Evolutionary conservation across 495 filamentous ascomycete species (phyloP).

Genomic region (Aspergillus campestris): DNA sequence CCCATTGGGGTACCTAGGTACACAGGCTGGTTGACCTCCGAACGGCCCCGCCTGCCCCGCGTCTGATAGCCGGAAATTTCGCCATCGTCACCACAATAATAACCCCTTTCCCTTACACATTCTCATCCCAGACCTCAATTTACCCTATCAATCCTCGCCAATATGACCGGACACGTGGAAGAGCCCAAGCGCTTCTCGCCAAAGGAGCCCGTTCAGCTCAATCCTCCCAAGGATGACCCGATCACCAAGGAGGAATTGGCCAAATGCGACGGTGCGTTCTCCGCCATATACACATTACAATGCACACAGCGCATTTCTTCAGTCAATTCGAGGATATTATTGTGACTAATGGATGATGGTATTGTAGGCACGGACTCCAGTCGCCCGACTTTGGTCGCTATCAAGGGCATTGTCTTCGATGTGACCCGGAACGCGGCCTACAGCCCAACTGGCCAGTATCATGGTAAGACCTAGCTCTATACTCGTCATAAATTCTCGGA

Average conservation of each 20-base stretch:
- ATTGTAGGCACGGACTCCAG: constrained; percentile 48
- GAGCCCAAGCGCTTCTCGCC: constrained; percentile 66
- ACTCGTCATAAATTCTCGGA: background rate
- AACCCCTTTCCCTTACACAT: too few relatives aligned
- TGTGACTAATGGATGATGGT: background rate
- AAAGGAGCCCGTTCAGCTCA: constrained; percentile 70
- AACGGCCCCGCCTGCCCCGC: background rate
- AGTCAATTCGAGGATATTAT: background rate
- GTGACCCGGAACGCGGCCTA: constrained; percentile 83
- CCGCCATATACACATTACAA: background rate
- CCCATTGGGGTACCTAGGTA: too few relatives aligned
- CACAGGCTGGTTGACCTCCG: background rate
- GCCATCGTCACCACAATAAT: too few relatives aligned
- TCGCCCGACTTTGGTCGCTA: constrained; percentile 80
- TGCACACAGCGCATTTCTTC: background rate
- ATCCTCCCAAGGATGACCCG: constrained; percentile 79
- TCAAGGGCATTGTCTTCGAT: constrained; percentile 94
- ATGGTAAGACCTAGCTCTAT: constrained; percentile 47
- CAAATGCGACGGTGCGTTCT: constrained; percentile 65
- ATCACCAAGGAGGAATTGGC: constrained; percentile 68
- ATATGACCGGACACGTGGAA: constrained; percentile 25
- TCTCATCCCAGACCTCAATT: background rate
- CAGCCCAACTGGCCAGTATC: constrained; percentile 71
- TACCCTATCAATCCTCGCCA: constrained; percentile 5
- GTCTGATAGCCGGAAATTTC: background rate